Percentiles rank a stretch among this genome's conserved stretches.
These are phyloP conservation scores for Dalbergia oliveri DNA, from an alignment of 306 rosid species.

Conservation along the genomic window DNA sequence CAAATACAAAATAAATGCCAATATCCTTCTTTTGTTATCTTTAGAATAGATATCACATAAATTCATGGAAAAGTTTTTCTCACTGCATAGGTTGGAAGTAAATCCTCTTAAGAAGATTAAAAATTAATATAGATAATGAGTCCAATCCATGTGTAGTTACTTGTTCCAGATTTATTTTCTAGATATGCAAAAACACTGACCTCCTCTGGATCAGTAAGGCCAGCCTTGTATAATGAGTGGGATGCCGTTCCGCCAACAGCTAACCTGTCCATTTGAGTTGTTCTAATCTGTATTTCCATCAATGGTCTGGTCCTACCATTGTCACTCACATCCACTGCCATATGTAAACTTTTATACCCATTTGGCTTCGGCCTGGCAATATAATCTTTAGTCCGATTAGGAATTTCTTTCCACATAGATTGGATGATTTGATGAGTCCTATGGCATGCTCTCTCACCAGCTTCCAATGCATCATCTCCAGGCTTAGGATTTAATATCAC, in stretches of 20 bases:
- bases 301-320: conserved; percentile 65
- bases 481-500: conserved; percentile 72
- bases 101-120: conserved; percentile 7
- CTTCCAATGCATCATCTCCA: conserved; percentile 52
- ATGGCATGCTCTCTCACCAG: conserved; percentile 86
- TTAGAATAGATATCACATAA: not conserved
- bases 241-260: conserved; percentile 92
- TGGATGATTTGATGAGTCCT: conserved; percentile 64
- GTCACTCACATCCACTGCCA: conserved; percentile 91
- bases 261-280: conserved; percentile 80
- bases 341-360: conserved; percentile 88
- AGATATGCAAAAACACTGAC: conserved; percentile 51
- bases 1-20: conserved; percentile 34
- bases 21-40: conserved; percentile 23
- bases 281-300: conserved; percentile 94
- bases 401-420: conserved; percentile 83
- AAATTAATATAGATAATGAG: not conserved
- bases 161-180: not conserved
- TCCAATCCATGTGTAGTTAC: not conserved
- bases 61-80: not conserved
- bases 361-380: conserved; percentile 84
- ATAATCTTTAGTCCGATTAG: conserved; percentile 82
- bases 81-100: conserved; percentile 9
- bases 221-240: conserved; percentile 93
- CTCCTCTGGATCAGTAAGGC: conserved; percentile 89